Evolutionary conservation across 305 asterid genomes (phyloP).

Genomic region (Rubia occidens): DNA sequence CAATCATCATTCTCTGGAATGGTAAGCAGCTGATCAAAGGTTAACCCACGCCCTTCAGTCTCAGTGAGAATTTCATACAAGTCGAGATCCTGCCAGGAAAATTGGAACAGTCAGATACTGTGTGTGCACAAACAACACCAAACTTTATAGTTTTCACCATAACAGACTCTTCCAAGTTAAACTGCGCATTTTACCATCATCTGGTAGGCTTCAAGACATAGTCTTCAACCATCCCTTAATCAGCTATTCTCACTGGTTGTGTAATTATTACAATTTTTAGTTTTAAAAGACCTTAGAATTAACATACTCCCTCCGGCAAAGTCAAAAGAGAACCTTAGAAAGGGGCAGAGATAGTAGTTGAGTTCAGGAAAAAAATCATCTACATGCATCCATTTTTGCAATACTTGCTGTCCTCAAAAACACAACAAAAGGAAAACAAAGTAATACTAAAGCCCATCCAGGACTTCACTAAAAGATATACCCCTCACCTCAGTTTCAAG

Average conservation of each 20-base stretch:
- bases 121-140: background rate
- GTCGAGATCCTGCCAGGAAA: conserved; percentile 54
- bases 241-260: background rate
- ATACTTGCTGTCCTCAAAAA: background rate
- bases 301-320: too few relatives aligned
- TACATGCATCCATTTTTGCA: background rate
- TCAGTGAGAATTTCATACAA: conserved; percentile 74
- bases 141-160: background rate
- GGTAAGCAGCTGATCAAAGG: conserved; percentile 78
- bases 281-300: background rate
- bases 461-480: background rate
- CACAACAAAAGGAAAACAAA: background rate
- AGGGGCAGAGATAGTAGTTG: background rate
- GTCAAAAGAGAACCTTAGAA: too few relatives aligned
- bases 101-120: background rate
- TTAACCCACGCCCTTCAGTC: conserved; percentile 81
- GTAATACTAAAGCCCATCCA: background rate
- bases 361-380: background rate
- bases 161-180: background rate
- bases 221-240: background rate
- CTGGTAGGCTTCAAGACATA: background rate
- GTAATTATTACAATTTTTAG: background rate
- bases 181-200: background rate
- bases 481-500: conserved; percentile 80
- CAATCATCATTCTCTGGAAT: conserved; percentile 97